These are phyloP conservation scores for Thermomyces lanuginosus DNA, from an alignment of 2,329 filamentous ascomycete genomes.

Conservation along the genomic window DNA sequence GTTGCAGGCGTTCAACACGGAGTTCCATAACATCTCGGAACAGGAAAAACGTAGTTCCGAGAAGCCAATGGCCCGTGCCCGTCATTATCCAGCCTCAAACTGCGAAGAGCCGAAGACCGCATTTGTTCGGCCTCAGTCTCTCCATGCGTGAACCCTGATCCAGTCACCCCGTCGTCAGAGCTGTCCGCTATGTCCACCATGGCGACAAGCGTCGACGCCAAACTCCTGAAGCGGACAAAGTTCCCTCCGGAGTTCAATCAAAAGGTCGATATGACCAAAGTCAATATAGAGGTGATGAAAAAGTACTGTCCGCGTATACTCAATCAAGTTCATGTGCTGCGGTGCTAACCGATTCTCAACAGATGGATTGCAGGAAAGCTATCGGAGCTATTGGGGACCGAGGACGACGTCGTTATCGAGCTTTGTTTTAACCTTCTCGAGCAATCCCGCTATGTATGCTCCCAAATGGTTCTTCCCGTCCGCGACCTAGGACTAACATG, in stretches of 20 bases:
- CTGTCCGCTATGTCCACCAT: too few relatives aligned
- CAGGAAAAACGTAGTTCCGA: too few relatives aligned
- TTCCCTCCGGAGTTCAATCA: slow-evolving; percentile 85
- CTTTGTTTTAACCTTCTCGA: slow-evolving; percentile 57
- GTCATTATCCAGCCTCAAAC: too few relatives aligned
- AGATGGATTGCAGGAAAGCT: slow-evolving; percentile 92
- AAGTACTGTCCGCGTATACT: slow-evolving; percentile 43
- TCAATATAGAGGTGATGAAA: slow-evolving; percentile 96
- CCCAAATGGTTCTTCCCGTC: slow-evolving; percentile 1
- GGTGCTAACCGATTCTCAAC: slow-evolving; percentile 7
- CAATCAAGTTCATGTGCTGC: slow-evolving; percentile 4
- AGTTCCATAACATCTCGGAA: too few relatives aligned
- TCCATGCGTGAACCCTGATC: too few relatives aligned
- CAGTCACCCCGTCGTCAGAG: too few relatives aligned
- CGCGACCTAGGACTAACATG: slow-evolving; percentile 10
- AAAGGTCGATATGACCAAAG: slow-evolving; percentile 94
- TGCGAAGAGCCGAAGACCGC: too few relatives aligned
- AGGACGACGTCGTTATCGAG: slow-evolving; percentile 93
- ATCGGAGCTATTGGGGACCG: slow-evolving; percentile 70
- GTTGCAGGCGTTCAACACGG: too few relatives aligned
- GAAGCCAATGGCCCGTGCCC: too few relatives aligned
- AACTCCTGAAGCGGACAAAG: slow-evolving; percentile 78
- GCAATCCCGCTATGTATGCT: slow-evolving; percentile 55
- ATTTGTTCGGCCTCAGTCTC: too few relatives aligned
- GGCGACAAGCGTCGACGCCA: slow-evolving; percentile 74